These are phyloP conservation scores for Acanthamoeba polyphaga DNA, from an alignment of 208 protist genomes.

Conservation along the genomic window DNA sequence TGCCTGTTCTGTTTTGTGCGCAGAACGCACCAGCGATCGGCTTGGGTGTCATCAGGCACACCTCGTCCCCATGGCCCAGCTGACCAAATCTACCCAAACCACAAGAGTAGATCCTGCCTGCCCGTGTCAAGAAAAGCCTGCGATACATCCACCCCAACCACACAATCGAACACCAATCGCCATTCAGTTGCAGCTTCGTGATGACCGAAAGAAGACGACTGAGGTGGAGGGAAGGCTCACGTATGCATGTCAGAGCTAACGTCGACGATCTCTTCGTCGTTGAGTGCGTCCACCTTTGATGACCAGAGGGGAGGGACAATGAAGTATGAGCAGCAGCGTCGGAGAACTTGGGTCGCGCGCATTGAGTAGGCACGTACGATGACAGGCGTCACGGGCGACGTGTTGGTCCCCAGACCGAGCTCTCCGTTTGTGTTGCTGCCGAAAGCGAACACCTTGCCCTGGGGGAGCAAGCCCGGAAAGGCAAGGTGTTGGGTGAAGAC, in stretches of 20 bases:
- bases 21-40: background rate
- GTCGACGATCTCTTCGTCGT: background rate
- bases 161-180: background rate
- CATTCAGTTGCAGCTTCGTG: too few relatives aligned
- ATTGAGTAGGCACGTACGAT: background rate
- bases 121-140: slow-evolving; percentile 14
- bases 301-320: background rate
- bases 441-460: slow-evolving; percentile 2
- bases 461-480: too few relatives aligned
- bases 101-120: background rate
- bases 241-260: slow-evolving; percentile 40
- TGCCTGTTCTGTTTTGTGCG: background rate
- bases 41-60: background rate
- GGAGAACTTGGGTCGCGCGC: too few relatives aligned
- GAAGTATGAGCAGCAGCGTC: background rate
- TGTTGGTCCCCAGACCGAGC: slow-evolving; percentile 6
- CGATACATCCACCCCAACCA: background rate
- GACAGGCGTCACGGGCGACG: background rate
- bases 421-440: slow-evolving; percentile 8
- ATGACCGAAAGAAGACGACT: background rate
- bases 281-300: background rate
- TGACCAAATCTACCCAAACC: slow-evolving; percentile 8
- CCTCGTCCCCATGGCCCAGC: background rate
- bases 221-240: background rate
- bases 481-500: too few relatives aligned